Base-by-base conservation (phyloP, 345 rosid species). In the Litchi chinensis region DNA sequence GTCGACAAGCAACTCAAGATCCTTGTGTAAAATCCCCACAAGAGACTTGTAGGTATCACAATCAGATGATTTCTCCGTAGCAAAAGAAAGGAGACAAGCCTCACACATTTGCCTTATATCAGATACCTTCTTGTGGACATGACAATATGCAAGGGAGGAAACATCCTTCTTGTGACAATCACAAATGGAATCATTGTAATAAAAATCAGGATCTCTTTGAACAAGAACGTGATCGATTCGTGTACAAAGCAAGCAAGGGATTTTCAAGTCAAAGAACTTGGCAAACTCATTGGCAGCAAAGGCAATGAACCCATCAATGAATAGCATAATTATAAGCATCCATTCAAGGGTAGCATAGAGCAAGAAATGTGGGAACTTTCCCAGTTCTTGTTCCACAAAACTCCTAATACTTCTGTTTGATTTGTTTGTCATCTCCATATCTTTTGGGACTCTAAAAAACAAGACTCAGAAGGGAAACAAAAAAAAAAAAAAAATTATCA, bases 71-170 rank as follows among this genome's bases (percentile, higher is more conserved):
- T 86, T 96, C 79, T 87, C 87, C 0, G 98, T 88, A 0, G 98
- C 97, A n/a, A 94, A 96, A 1, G 98, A 96, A 62, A 94, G 95
- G 75, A 96, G 97, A 77, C 99, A 96, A 13, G 86, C 89, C 71
- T 96, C 99, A 70, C 99, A 94, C 97, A 94, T 88, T 69, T 84
- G 84, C 78, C 86, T 87, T 18, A 93, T 90, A 75, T 96, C 91
- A 46, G 97, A 92, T 73, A 96, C 92, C 81, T 90, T 91, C 87
- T 86, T 91, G 80, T 96, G 99, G 75, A 84, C 84, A 76, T 91
- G 95, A 48, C 99, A 96, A 81, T 86, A 96, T 0, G 99, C 98
- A 5, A 94, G 90, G 76, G 87, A 83, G 4, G 98, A 91, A 52
- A 94, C 79, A 6, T 91, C 90, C 80, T 91, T 94, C 93, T 89